Base-by-base conservation (phyloP, 1,139 yeast genomes). In the Taiozyma sp. region DNA sequence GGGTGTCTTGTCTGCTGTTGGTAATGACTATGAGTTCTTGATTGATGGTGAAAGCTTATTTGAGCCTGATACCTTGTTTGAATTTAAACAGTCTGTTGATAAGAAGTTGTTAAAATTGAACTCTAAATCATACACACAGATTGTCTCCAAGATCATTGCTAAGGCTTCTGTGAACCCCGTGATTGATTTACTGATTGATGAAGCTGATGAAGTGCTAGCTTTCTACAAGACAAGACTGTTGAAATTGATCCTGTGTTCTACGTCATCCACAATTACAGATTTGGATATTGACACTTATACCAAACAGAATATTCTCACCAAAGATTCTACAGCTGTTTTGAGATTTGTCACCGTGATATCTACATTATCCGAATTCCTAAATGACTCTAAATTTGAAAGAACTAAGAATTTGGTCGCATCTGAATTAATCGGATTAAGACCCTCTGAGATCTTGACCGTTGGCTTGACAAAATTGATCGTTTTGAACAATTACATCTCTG, bases 361-460 rank as follows among this genome's bases (percentile, higher is more conserved):
- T 2, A 68, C 76, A 8, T 58, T 73, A 5, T 61, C 71, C 2
- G 70, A 71, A 19, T 72, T 75, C 51, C 57, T 74, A 16, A 53
- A 68, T 0, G 60, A 72, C 3, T 56, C 67, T 2, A 65, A 68
- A 41, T 71, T 77, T 49, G 83, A 77, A 28, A 73, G 83, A 54
- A 58, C 79, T n/a, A 75, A 89, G 54, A 85, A 82, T 56, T 74
- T 73, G 53, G 70, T 79, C n/a, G 80, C 83, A 11, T 81, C 91
- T 2, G 90, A 84, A 55, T 65, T 86, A 32, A 69, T 86, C 49
- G 88, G 89, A 1, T 70, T 77, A 1, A 73, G 69, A 46, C 60
- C 73, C 2, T 62, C 68, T 2, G 75, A 75, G 30, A 72, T 81
- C 13, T 51, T 74, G 7, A 50, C 61, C 1, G 62, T 62, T 2